Percentiles rank a stretch among this genome's conserved stretches.
These are phyloP conservation scores for Eucalyptus caleyi DNA, from an alignment of 345 rosid genomes.

Conservation along the genomic window DNA sequence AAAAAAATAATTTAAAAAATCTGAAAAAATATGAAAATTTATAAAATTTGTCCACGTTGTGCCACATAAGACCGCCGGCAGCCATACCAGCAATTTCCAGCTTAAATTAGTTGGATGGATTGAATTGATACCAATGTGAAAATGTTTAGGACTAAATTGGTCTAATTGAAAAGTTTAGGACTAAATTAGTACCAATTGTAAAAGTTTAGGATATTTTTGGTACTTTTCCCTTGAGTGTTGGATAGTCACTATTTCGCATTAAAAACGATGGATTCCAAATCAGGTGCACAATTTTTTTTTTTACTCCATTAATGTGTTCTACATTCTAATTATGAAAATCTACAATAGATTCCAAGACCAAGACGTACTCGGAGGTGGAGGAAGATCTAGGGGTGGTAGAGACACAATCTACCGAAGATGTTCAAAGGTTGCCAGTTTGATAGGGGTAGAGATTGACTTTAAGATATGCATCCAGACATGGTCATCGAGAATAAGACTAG, in stretches of 20 bases:
- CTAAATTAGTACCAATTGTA: no score
- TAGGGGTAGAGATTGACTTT: neutral
- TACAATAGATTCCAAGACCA: neutral
- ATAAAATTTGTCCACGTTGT: no score
- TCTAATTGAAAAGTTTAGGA: no score
- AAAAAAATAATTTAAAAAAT: no score
- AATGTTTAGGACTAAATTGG: no score
- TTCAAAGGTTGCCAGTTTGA: neutral
- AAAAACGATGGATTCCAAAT: no score
- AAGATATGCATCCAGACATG: neutral
- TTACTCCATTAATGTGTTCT: no score
- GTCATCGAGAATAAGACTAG: neutral
- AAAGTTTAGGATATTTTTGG: neutral
- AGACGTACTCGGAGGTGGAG: neutral
- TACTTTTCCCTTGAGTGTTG: neutral
- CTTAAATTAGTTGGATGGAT: rapidly evolving
- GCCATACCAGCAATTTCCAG: rapidly evolving
- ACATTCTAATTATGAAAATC: neutral
- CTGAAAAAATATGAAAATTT: no score
- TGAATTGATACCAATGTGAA: no score
- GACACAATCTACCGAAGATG: neutral
- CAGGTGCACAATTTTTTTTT: no score
- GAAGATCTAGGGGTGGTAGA: neutral
- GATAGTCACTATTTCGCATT: neutral
- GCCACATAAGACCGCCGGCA: rapidly evolving